These are phyloP conservation scores for Chlamydomonas sp. DNA, from an alignment of 139 green algal species.

Conservation along the genomic window DNA sequence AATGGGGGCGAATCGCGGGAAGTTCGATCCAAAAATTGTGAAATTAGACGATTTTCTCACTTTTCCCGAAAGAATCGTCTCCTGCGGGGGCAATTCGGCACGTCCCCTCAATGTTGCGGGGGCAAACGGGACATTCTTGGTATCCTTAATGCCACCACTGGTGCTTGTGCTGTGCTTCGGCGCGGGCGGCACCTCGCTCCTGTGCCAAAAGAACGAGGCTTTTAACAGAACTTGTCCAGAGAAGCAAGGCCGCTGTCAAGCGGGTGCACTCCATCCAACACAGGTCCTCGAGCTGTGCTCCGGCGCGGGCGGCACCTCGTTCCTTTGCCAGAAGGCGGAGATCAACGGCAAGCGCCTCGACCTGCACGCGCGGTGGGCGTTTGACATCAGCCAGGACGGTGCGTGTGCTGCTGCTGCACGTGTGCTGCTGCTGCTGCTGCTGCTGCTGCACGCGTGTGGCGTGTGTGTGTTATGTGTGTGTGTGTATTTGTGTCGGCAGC, in stretches of 20 bases:
- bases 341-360: constrained; percentile 11
- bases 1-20: too few species aligned
- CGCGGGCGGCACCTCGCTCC: constrained; percentile 30
- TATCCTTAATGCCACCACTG: not conserved
- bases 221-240: not conserved
- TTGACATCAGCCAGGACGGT: constrained; percentile 40
- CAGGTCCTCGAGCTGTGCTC: constrained; percentile 37
- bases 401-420: constrained; percentile 13
- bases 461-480: too few species aligned
- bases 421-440: too few species aligned
- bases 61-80: too few species aligned
- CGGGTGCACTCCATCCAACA: not conserved
- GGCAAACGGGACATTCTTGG: too few species aligned
- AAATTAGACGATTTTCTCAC: too few species aligned
- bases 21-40: too few species aligned
- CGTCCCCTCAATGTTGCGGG: too few species aligned
- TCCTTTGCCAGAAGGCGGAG: constrained; percentile 26
- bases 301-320: constrained; percentile 32
- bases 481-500: too few species aligned
- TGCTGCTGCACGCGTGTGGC: not conserved
- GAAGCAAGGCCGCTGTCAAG: not conserved
- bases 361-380: constrained; percentile 37
- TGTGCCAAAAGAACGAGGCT: constrained; percentile 16
- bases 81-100: too few species aligned
- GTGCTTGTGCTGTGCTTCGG: constrained; percentile 42